Evolutionary conservation across 768 basidiomycete genomes (phyloP), one percentile per base, ranked within the genome.

Genomic region (Podaxis sp.): DNA sequence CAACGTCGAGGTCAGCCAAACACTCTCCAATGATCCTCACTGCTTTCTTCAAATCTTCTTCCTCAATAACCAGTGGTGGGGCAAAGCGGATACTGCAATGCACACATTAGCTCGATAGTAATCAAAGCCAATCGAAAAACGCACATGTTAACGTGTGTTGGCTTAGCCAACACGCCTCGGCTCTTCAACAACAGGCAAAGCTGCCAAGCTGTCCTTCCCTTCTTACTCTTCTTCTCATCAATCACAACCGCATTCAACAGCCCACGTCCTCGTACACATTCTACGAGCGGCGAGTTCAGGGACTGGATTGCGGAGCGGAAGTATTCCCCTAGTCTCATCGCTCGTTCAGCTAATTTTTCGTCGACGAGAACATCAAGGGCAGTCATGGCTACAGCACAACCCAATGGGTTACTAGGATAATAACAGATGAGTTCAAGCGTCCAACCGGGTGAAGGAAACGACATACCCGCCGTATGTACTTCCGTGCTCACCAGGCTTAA

Each of bases 231-330:
- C 64, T 76, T 74, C 79, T 98, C 94, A 70, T 98, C 89, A 59
- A 98, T 93, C 24, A 98, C 91, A 27, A 99, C 82, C 7, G 96
- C 96, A 71, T 98, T 98, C 66, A 99, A 77, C 61, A 99, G 75
- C 0, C 96, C 96, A 63, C 85, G 81, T 4, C 95, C 96, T 24
- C 96, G 86, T 15, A 98, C 93, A 47, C 82, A 80, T 67, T 84
- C 80, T 61, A 97, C 82, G 58, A 94, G 81, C 0, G 93, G 90
- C 11, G 83, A 86, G 29, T 84, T 80, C 66, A 94, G 75, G 29
- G 78, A 85, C 50, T 73, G 73, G 56, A 95, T 74, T 0, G 80
- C 81, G 0, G 75, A 66, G 57, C 96, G 87, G 88, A 98, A 98
- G 60, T 85, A 74, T 70, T 89, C 84, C 12, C 97, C 97, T 1